Evolutionary conservation across 1,284 basidiomycete species (phyloP).

Genomic region (Ganoderma boninense): DNA sequence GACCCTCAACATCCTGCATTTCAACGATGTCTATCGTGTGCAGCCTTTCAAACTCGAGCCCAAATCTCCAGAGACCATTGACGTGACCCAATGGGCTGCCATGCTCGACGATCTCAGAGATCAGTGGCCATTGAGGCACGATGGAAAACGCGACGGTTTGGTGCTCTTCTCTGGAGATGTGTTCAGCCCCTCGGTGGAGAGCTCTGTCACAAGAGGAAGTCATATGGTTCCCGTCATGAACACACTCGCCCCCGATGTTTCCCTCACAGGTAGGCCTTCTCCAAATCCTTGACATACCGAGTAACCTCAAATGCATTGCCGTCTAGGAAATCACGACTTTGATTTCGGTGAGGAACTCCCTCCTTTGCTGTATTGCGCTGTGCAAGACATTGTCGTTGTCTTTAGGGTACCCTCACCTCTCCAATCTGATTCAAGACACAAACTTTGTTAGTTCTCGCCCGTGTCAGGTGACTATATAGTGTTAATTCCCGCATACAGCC

Average conservation of each 20-base stretch:
- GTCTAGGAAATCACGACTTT: constrained; percentile 84
- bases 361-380: background rate
- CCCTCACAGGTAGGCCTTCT: constrained; percentile 61
- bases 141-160: constrained; percentile 74
- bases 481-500: constrained; percentile 51
- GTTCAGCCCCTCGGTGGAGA: constrained; percentile 88
- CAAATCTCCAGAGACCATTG: constrained; percentile 65
- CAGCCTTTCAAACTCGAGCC: constrained; percentile 70
- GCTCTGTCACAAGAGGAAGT: constrained; percentile 87
- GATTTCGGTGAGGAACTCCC: constrained; percentile 61
- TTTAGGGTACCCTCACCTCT: constrained; percentile 82
- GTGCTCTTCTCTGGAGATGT: constrained; percentile 90
- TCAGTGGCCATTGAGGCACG: constrained; percentile 56
- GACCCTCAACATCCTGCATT: constrained; percentile 57
- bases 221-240: constrained; percentile 95
- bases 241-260: constrained; percentile 70
- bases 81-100: constrained; percentile 78
- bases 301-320: background rate
- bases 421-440: constrained; percentile 74
- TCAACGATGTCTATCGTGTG: constrained; percentile 83
- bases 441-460: constrained; percentile 62
- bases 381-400: constrained; percentile 13
- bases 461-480: background rate
- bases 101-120: constrained; percentile 66
- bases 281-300: background rate